Conservation (phyloP, 805 yeast genomes). For the Pichia phayaonensis region DNA sequence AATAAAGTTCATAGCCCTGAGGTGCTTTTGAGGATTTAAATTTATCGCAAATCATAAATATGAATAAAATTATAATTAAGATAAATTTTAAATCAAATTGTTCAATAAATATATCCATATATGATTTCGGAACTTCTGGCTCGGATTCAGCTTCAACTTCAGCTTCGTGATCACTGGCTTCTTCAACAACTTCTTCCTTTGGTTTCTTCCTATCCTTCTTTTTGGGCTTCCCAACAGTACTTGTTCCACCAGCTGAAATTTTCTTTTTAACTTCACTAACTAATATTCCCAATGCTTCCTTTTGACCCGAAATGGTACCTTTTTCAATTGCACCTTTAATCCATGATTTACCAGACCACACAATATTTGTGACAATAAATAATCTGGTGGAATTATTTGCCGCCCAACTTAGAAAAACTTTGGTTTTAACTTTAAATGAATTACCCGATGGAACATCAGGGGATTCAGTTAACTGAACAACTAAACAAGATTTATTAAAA, state of each 20-base stretch:
- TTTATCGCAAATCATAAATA: slow-evolving; percentile 17
- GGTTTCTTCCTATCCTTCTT: slow-evolving; percentile 5
- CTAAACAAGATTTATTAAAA: slow-evolving; percentile 38
- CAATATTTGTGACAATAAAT: slow-evolving; percentile 45
- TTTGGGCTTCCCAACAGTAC: slow-evolving; percentile 20
- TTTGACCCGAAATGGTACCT: slow-evolving; percentile 67
- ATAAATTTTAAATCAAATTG: slow-evolving; percentile 20
- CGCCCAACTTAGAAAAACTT: slow-evolving; percentile 56
- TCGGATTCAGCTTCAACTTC: neutral
- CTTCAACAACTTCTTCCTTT: slow-evolving; percentile 9
- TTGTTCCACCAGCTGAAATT: slow-evolving; percentile 21
- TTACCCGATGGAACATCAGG: slow-evolving; percentile 84
- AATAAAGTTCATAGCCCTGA: slow-evolving; percentile 7
- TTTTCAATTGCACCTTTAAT: slow-evolving; percentile 68
- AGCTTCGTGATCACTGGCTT: neutral
- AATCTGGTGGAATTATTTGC: slow-evolving; percentile 45
- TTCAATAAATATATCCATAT: slow-evolving; percentile 12
- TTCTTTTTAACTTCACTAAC: slow-evolving; percentile 39
- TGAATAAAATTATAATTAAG: slow-evolving; percentile 15
- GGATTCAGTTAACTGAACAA: slow-evolving; percentile 53
- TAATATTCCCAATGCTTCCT: slow-evolving; percentile 45
- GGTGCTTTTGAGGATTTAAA: neutral
- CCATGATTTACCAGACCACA: slow-evolving; percentile 77
- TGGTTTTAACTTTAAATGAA: slow-evolving; percentile 55
- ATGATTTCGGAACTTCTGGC: slow-evolving; percentile 10